phyloP scores from a whole-genome alignment of 2,329 filamentous ascomycete species.

The Fusarium nisikadoi region DNA sequence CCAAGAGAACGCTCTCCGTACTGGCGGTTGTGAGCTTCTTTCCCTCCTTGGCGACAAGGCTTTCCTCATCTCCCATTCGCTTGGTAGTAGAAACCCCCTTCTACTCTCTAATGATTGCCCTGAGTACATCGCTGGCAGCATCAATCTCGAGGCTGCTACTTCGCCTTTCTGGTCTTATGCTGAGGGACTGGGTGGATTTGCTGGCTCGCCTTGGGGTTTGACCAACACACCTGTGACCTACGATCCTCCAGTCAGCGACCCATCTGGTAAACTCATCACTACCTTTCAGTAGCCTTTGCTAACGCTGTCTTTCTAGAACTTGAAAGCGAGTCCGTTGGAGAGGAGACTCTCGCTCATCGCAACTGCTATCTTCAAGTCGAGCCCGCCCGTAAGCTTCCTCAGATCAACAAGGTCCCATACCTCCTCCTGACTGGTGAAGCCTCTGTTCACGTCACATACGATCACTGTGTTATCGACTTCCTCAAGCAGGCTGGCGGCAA shows the following conservation, averaged over 20 bases:
- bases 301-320: slow-evolving; percentile 7
- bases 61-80: slow-evolving; percentile 35
- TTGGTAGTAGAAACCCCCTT: slow-evolving; percentile 25
- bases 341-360: slow-evolving; percentile 23
- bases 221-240: slow-evolving; percentile 30
- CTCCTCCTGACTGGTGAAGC: slow-evolving; percentile 30
- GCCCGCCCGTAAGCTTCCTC: slow-evolving; percentile 25
- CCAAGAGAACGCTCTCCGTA: slow-evolving; percentile 28
- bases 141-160: slow-evolving; percentile 33
- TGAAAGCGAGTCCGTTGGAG: slow-evolving; percentile 10
- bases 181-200: slow-evolving; percentile 20
- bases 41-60: slow-evolving; percentile 29
- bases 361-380: slow-evolving; percentile 31
- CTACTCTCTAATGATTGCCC: slow-evolving; percentile 33
- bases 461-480: slow-evolving; percentile 27
- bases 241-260: slow-evolving; percentile 19
- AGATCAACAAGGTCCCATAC: slow-evolving; percentile 30
- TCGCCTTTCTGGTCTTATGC: slow-evolving; percentile 34
- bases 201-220: slow-evolving; percentile 24
- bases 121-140: slow-evolving; percentile 23
- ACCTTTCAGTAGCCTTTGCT: not conserved
- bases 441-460: slow-evolving; percentile 24
- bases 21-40: slow-evolving; percentile 30
- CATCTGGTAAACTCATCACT: not conserved
- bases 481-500: slow-evolving; percentile 26